Conservation (phyloP, 2,329 filamentous ascomycete genomes). For the Hymenoscyphus repandus region DNA sequence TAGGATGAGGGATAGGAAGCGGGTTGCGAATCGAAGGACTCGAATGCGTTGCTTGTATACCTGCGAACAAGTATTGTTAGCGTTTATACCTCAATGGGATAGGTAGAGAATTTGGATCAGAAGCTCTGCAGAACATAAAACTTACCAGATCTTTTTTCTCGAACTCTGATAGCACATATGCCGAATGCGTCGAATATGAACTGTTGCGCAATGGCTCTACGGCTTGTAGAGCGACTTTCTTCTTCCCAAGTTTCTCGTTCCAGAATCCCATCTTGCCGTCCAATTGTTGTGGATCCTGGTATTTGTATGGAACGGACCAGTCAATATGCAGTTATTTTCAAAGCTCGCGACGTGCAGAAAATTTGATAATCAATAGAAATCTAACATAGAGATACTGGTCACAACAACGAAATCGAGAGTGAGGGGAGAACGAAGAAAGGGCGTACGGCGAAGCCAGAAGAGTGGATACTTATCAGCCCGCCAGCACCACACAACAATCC, state of each 20-base stretch:
- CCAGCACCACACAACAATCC: background rate
- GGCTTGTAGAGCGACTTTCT: constrained; percentile 38
- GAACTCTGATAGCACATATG: constrained; percentile 5
- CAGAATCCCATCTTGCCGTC: constrained; percentile 10
- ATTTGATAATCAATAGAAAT: background rate
- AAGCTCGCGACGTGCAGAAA: background rate
- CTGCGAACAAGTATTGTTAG: constrained; percentile 5
- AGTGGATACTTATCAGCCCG: background rate
- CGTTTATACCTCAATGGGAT: background rate
- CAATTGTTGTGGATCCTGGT: background rate
- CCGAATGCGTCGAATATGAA: background rate
- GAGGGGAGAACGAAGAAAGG: too few relatives aligned
- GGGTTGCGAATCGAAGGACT: constrained; percentile 18
- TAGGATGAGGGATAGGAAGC: constrained; percentile 14
- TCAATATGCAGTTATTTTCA: too few relatives aligned
- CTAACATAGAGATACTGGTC: too few relatives aligned
- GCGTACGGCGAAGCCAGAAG: too few relatives aligned
- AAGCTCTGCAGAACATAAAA: background rate
- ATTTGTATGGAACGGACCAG: background rate
- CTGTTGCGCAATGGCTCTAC: constrained; percentile 3
- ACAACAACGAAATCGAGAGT: too few relatives aligned
- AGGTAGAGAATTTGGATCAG: background rate
- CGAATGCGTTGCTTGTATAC: constrained; percentile 19
- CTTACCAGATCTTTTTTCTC: constrained; percentile 16
- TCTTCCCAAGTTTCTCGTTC: constrained; percentile 31